Percentiles rank a stretch among this genome's conserved stretches.
Conservation (phyloP, 2,329 filamentous ascomycete species). For the Celoporthe dispersa region DNA sequence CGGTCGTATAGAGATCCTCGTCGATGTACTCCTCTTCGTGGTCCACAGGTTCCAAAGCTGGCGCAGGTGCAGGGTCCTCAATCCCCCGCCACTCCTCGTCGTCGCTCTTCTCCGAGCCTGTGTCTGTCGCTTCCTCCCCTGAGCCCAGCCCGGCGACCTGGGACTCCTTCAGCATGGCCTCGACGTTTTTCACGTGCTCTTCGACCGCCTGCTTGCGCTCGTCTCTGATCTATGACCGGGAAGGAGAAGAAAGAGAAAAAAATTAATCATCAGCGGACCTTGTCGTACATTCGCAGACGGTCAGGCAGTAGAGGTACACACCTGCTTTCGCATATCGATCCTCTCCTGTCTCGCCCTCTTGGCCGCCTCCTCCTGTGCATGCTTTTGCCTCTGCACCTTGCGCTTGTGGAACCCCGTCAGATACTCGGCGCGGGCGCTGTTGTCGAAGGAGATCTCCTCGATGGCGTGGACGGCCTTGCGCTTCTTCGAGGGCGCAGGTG, state of each 20-base stretch:
- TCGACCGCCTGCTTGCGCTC: slow-evolving; percentile 82
- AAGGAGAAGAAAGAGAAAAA: not conserved
- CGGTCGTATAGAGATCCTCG: slow-evolving; percentile 93
- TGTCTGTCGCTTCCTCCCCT: slow-evolving; percentile 42
- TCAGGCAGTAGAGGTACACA: slow-evolving; percentile 45
- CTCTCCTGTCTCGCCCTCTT: slow-evolving; percentile 79
- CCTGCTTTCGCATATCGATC: slow-evolving; percentile 75
- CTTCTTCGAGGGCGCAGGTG: slow-evolving; percentile 67
- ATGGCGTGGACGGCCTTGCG: slow-evolving; percentile 64
- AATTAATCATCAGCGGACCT: not conserved
- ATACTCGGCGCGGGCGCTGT: slow-evolving; percentile 78
- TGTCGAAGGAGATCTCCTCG: slow-evolving; percentile 87
- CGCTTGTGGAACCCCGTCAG: slow-evolving; percentile 97
- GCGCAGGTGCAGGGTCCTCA: slow-evolving; percentile 50
- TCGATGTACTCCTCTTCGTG: slow-evolving; percentile 95
- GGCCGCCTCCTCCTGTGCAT: slow-evolving; percentile 80
- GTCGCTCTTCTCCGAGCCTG: slow-evolving; percentile 46
- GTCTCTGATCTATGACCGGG: slow-evolving; percentile 70
- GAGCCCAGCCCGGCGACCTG: slow-evolving; percentile 52
- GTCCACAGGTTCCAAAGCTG: slow-evolving; percentile 60
- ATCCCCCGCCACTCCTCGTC: slow-evolving; percentile 70
- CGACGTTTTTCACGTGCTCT: slow-evolving; percentile 78
- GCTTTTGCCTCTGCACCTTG: slow-evolving; percentile 82
- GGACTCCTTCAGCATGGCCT: slow-evolving; percentile 68
- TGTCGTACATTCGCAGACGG: not conserved